These are phyloP conservation scores for Beta lomatogona DNA, from an alignment of 179 eudicot species.

Conservation along the genomic window DNA sequence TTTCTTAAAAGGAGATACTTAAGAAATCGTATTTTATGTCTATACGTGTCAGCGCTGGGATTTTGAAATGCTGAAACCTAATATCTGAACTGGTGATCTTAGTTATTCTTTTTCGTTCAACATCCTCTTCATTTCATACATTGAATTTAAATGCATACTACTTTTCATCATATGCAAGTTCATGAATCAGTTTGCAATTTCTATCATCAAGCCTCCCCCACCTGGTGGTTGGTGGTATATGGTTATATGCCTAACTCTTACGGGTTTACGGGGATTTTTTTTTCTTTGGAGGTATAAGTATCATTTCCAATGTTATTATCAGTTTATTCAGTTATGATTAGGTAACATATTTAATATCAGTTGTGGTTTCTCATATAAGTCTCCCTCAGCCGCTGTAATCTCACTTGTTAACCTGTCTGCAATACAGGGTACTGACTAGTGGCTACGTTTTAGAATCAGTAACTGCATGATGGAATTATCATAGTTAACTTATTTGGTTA, in stretches of 20 bases:
- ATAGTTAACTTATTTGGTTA: background rate
- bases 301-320: background rate
- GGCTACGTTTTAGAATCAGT: no score
- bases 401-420: background rate
- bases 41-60: no score
- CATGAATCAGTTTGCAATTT: background rate
- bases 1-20: no score
- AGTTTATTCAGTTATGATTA: no score
- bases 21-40: no score
- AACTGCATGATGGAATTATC: background rate
- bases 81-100: background rate
- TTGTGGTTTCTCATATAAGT: background rate
- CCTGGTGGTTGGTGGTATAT: background rate
- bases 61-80: background rate
- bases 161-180: background rate
- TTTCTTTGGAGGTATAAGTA: background rate
- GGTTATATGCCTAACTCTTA: background rate
- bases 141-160: background rate
- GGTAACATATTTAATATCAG: no score
- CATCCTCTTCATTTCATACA: background rate
- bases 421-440: background rate
- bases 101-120: background rate
- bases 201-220: background rate
- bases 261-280: no score
- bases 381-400: background rate